phyloP scores from a whole-genome alignment of 495 filamentous ascomycete genomes.

The Penicillium diatomitis region DNA sequence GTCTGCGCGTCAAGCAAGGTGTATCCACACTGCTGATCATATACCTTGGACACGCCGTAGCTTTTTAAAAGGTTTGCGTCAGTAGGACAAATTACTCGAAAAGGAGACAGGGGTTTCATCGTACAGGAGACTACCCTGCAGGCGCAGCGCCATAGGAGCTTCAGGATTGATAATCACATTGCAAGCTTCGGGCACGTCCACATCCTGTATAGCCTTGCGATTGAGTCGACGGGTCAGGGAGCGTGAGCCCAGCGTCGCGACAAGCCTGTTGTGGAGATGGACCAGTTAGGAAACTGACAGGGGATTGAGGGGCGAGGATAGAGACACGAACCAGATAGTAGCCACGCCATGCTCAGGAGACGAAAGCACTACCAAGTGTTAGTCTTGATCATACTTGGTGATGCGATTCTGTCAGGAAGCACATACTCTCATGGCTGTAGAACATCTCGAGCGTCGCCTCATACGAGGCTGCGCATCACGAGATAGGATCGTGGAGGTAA shows the following conservation, averaged over 20 bases:
- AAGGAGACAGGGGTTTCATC: slow-evolving; percentile 1
- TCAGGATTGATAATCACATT: slow-evolving; percentile 74
- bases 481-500: too few species aligned
- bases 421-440: slow-evolving; percentile 77
- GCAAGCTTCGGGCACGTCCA: slow-evolving; percentile 80
- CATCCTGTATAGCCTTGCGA: slow-evolving; percentile 79
- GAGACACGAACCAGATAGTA: slow-evolving; percentile 66
- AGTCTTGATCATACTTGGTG: slow-evolving; percentile 7
- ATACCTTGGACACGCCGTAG: slow-evolving; percentile 77
- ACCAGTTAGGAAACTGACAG: too few species aligned
- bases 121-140: slow-evolving; percentile 82
- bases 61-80: slow-evolving; percentile 21
- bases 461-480: neutral
- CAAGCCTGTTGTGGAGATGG: slow-evolving; percentile 52
- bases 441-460: slow-evolving; percentile 52
- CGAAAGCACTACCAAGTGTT: slow-evolving; percentile 60
- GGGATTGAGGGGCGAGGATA: too few species aligned
- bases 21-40: slow-evolving; percentile 78
- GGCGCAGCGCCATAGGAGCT: slow-evolving; percentile 81
- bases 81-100: neutral
- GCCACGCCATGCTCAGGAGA: slow-evolving; percentile 84
- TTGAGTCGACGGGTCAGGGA: slow-evolving; percentile 65
- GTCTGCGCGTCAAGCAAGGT: slow-evolving; percentile 71
- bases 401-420: neutral
- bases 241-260: slow-evolving; percentile 78